These are phyloP conservation scores for Scheffersomyces segobiensis DNA, from an alignment of 1,139 yeast genomes.

Conservation along the genomic window DNA sequence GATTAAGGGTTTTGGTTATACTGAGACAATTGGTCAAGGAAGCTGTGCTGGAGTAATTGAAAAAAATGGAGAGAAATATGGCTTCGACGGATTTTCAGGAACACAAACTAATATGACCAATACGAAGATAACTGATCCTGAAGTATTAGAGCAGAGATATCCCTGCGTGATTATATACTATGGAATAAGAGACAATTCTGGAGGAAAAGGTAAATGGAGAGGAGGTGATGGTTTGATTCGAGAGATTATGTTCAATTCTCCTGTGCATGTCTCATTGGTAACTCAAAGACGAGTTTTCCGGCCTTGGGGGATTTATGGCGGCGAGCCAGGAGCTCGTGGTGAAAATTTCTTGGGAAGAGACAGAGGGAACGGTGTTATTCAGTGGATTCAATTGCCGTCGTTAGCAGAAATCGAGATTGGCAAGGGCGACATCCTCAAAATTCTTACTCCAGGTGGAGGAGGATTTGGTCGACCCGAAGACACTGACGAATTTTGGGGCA, in stretches of 20 bases:
- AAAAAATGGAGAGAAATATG: slow-evolving; percentile 19
- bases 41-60: slow-evolving; percentile 41
- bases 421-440: slow-evolving; percentile 44
- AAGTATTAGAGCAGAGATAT: slow-evolving; percentile 37
- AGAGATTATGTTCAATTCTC: slow-evolving; percentile 19
- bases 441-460: slow-evolving; percentile 58
- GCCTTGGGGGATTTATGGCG: slow-evolving; percentile 25
- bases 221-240: slow-evolving; percentile 33
- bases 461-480: slow-evolving; percentile 39
- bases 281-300: slow-evolving; percentile 22
- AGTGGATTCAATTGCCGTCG: slow-evolving; percentile 23
- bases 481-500: background rate
- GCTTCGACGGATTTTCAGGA: slow-evolving; percentile 34
- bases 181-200: slow-evolving; percentile 30
- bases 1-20: slow-evolving; percentile 45
- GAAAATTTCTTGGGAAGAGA: slow-evolving; percentile 53
- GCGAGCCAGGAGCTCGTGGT: slow-evolving; percentile 53
- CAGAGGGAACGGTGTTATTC: slow-evolving; percentile 19
- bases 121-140: slow-evolving; percentile 44
- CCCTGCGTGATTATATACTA: slow-evolving; percentile 34
- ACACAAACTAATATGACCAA: slow-evolving; percentile 50
- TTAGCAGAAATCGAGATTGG: slow-evolving; percentile 20
- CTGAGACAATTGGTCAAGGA: slow-evolving; percentile 52
- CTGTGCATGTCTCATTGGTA: slow-evolving; percentile 19
- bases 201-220: slow-evolving; percentile 36